Conservation (phyloP, 768 basidiomycete genomes). For the Leccinellum albellum region DNA sequence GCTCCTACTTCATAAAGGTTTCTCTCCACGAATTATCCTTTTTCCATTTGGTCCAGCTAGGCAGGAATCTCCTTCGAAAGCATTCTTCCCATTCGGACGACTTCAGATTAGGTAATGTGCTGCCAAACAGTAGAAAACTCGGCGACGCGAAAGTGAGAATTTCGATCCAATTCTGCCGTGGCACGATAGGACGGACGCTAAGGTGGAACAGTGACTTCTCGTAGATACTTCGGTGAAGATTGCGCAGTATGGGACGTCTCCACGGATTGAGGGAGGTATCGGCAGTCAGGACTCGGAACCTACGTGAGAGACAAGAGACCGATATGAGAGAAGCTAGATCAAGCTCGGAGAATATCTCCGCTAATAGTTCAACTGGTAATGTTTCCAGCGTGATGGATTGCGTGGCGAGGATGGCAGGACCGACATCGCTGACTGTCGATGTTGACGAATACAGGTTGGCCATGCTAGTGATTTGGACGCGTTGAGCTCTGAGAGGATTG, state of each 20-base stretch:
- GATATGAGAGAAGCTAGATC: conserved; percentile 58
- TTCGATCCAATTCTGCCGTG: conserved; percentile 78
- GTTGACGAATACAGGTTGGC: not conserved
- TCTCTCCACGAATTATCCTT: conserved; percentile 61
- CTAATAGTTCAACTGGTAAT: conserved; percentile 76
- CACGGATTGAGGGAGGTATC: conserved; percentile 71
- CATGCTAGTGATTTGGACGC: too few relatives aligned
- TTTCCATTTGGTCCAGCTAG: conserved; percentile 72
- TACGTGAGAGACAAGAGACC: conserved; percentile 57
- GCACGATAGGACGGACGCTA: conserved; percentile 59
- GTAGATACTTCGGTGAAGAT: conserved; percentile 45
- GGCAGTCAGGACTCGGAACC: conserved; percentile 54
- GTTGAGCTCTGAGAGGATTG: not conserved
- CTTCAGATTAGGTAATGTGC: conserved; percentile 65
- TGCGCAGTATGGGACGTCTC: conserved; percentile 65
- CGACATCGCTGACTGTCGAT: not conserved
- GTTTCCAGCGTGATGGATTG: conserved; percentile 34
- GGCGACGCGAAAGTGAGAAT: conserved; percentile 62
- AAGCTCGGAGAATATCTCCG: conserved; percentile 65
- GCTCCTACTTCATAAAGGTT: conserved; percentile 59
- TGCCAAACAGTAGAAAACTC: conserved; percentile 61
- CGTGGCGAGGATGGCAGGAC: not conserved
- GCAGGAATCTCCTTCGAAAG: conserved; percentile 67
- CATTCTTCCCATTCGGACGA: conserved; percentile 72
- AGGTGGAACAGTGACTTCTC: conserved; percentile 54